Conservation (phyloP, 345 rosid genomes). For the Combretum micranthum region DNA sequence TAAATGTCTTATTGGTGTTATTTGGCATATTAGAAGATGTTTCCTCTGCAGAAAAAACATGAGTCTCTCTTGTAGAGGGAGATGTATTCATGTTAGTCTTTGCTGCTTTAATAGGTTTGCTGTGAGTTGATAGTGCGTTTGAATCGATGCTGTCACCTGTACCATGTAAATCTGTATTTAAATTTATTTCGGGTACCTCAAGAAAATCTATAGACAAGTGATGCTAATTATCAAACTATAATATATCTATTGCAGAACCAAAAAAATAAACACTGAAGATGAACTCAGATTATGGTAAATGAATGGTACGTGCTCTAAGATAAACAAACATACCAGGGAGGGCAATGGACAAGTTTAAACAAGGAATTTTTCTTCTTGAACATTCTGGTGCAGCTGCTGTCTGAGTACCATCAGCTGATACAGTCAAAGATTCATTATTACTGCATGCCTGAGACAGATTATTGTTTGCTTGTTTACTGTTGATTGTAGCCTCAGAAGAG, state of each 20-base stretch:
- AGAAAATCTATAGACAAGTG: neutral
- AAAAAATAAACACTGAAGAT: neutral
- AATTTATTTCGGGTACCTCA: neutral
- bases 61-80: conserved; percentile 19
- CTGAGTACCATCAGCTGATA: conserved; percentile 14
- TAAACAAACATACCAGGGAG: conserved; percentile 24
- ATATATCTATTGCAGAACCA: neutral
- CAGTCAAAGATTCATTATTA: conserved; percentile 11
- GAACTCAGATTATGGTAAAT: neutral
- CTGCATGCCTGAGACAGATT: conserved; percentile 3
- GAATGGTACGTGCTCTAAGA: neutral
- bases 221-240: neutral
- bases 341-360: conserved; percentile 22
- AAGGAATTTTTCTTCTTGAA: conserved; percentile 7
- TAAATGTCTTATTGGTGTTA: conserved; percentile 5
- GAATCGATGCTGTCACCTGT: conserved; percentile 14
- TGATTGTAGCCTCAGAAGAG: conserved; percentile 1
- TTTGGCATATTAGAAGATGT: conserved; percentile 5
- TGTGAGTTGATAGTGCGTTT: conserved; percentile 3
- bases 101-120: conserved; percentile 11
- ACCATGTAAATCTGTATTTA: conserved; percentile 20
- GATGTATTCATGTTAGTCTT: conserved; percentile 12
- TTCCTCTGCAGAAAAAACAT: conserved; percentile 15
- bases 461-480: conserved; percentile 8
- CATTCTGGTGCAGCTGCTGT: conserved; percentile 6